Evolutionary conservation across 169 alveolate species (phyloP).

Genomic region (Plasmodium falciparum): DNA sequence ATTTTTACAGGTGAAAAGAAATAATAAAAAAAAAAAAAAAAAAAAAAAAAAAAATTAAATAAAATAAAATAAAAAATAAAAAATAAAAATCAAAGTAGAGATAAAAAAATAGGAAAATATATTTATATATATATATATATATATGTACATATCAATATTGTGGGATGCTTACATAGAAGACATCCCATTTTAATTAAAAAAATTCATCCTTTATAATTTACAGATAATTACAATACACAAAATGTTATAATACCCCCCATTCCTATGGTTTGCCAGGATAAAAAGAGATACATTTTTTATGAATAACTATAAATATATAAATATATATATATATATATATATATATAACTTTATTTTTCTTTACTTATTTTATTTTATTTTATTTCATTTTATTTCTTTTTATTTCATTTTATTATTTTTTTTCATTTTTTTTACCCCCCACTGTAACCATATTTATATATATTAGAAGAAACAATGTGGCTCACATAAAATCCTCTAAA

Average conservation of each 20-base stretch:
- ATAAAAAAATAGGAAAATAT: not conserved
- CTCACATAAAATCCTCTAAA: slow-evolving; percentile 46
- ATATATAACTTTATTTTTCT: not conserved
- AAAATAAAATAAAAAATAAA: not conserved
- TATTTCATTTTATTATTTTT: not conserved
- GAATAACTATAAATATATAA: not conserved
- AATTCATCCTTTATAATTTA: not conserved
- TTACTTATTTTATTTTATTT: not conserved
- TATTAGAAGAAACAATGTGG: not conserved
- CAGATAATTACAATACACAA: slow-evolving; percentile 54
- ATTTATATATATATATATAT: not conserved
- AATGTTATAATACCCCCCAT: slow-evolving; percentile 37
- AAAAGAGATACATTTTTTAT: slow-evolving; percentile 30
- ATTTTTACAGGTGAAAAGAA: slow-evolving; percentile 13
- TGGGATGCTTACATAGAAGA: not conserved
- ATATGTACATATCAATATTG: not conserved
- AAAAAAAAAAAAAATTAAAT: not conserved
- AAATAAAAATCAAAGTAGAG: not conserved
- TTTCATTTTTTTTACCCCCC: not conserved
- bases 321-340: not conserved
- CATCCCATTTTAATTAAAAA: not conserved
- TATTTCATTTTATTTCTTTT: not conserved
- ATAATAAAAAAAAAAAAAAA: not conserved
- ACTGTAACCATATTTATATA: not conserved
- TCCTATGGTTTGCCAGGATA: slow-evolving; percentile 55